These are phyloP conservation scores for Kwoniella mangroviensis DNA, from an alignment of 768 basidiomycete species.

Conservation along the genomic window DNA sequence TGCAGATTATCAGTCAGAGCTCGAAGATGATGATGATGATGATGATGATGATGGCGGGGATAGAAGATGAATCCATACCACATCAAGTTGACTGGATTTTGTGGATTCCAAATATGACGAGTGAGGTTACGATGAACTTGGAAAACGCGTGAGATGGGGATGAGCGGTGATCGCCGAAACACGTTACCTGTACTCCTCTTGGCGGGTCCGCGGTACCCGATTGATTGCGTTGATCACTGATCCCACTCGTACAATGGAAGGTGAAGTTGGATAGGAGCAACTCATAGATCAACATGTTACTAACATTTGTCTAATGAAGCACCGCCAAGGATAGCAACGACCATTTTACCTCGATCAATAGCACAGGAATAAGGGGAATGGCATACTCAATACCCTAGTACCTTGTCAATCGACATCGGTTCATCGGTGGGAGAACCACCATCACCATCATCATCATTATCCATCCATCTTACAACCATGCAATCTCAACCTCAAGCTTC, in stretches of 20 bases:
- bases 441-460: too few species aligned
- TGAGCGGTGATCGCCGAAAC: slow-evolving; percentile 10
- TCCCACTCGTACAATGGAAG: not conserved
- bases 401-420: not conserved
- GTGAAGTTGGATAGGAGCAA: not conserved
- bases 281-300: not conserved
- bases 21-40: too few species aligned
- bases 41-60: too few species aligned
- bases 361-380: not conserved
- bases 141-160: not conserved
- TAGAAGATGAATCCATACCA: too few species aligned
- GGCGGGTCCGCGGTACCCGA: not conserved
- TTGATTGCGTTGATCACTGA: not conserved
- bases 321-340: not conserved
- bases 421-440: not conserved
- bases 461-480: too few species aligned
- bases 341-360: not conserved
- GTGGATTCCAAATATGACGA: too few species aligned
- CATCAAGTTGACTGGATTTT: not conserved
- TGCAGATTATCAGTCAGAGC: too few species aligned
- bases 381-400: not conserved
- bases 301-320: not conserved
- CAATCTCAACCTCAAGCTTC: slow-evolving; percentile 1
- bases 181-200: not conserved
- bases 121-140: not conserved